Evolutionary conservation across 768 basidiomycete genomes (phyloP).

Genomic region (Pholiota molesta): DNA sequence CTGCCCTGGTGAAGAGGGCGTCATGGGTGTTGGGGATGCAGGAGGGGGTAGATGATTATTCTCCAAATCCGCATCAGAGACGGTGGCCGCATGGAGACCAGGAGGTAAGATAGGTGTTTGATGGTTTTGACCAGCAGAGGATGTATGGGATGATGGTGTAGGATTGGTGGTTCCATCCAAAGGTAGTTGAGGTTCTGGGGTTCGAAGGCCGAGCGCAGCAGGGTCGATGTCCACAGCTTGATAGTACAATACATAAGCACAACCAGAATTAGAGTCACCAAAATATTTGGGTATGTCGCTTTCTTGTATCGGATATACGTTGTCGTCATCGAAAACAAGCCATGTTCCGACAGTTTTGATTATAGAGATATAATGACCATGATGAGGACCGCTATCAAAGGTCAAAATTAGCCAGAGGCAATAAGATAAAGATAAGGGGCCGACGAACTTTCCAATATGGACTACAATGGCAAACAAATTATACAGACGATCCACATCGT

Average conservation of each 20-base stretch:
- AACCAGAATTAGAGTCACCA: constrained; percentile 85
- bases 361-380: constrained; percentile 97
- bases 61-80: constrained; percentile 27
- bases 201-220: constrained; percentile 66
- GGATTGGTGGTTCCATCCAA: constrained; percentile 24
- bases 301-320: constrained; percentile 86
- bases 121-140: constrained; percentile 21
- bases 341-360: constrained; percentile 85
- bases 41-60: constrained; percentile 27
- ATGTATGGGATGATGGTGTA: constrained; percentile 22
- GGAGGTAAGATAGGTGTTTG: constrained; percentile 32
- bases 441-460: constrained; percentile 94
- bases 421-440: constrained; percentile 18
- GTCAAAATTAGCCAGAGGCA: constrained; percentile 15
- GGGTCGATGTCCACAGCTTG: constrained; percentile 89
- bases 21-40: constrained; percentile 23
- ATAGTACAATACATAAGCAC: constrained; percentile 97
- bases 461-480: constrained; percentile 96
- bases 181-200: constrained; percentile 30
- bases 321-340: constrained; percentile 96
- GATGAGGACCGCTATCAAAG: constrained; percentile 84
- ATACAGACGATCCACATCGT: constrained; percentile 91
- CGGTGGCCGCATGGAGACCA: constrained; percentile 23
- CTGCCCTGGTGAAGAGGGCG: background rate
- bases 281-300: constrained; percentile 92